Evolutionary conservation across 331 rosid species (phyloP), one percentile per base, ranked within the genome.

Genomic region (Cydonia oblonga): DNA sequence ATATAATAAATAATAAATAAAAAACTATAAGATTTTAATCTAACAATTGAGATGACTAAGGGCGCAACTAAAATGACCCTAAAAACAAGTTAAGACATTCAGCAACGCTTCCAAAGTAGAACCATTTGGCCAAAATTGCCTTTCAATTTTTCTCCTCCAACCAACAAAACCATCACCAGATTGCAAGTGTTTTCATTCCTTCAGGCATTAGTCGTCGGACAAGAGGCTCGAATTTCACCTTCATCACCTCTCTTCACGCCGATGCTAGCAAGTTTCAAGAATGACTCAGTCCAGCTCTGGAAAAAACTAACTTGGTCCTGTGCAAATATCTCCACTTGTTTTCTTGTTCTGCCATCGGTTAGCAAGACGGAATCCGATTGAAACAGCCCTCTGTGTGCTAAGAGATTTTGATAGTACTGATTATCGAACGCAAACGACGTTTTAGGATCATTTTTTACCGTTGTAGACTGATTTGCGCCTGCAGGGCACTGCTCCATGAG

Each of bases 331-430:
- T 83, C 71, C 15, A 90, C 96, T 8, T 52, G 65, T 46, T 74
- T 74, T 79, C 76, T 79, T 19, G 98, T 88, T 71, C 84, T 78
- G 25, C 59, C 57, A 62, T 87, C 75, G 3, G 29, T 77, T 10
- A 88, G 52, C 68, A 90, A 81, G 69, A 84, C 81, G n/a, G 97
- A 90, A 79, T 92, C 98, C 4, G 97, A 92, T 51, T 86, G 96
- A 81, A 92, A 87, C 19, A 90, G 82, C 28, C 92, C 96, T 66
- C 66, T 87, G 73, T 70, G 92, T 18, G 73, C 78, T 19, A 84
- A 18, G 24, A 92, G 87, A 66, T 88, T 92, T 40, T 63, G 68
- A 82, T 81, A 90, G 83, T 87, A 92, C 76, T 84, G 92, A 78
- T 88, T 90, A 81, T 92, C 97, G 57, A 92, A 92, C 40, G 72